Evolutionary conservation across 2,329 filamentous ascomycete species (phyloP).

Genomic region (Fusarium sp.): DNA sequence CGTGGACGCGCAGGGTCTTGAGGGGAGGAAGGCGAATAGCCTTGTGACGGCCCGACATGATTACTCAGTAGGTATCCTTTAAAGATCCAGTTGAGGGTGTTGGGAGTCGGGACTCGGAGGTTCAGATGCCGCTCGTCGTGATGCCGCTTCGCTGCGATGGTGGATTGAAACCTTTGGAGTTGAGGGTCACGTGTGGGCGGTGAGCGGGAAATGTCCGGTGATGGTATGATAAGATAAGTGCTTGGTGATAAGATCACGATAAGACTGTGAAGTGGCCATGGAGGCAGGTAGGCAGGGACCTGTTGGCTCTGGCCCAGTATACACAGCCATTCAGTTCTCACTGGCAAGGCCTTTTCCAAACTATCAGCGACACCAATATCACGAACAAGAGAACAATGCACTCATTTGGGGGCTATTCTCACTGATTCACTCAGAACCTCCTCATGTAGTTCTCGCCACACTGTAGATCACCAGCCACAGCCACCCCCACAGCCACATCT

Average conservation of each 20-base stretch:
- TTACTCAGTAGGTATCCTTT: slow-evolving; percentile 18
- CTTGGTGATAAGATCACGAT: not conserved
- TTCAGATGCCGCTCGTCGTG: slow-evolving; percentile 3
- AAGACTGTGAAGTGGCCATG: not conserved
- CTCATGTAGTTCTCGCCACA: not conserved
- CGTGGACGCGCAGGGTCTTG: slow-evolving; percentile 64
- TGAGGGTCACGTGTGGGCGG: slow-evolving; percentile 38
- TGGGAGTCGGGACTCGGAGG: not conserved
- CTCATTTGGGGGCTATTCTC: not conserved
- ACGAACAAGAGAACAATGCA: not conserved
- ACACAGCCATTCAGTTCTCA: not conserved
- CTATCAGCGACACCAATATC: not conserved
- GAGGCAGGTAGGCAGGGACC: not conserved
- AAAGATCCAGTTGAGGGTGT: slow-evolving; percentile 17
- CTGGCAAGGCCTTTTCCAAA: not conserved
- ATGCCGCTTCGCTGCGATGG: slow-evolving; percentile 15
- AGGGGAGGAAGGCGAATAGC: slow-evolving; percentile 70
- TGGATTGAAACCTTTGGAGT: slow-evolving; percentile 37
- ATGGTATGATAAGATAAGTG: slow-evolving; percentile 12
- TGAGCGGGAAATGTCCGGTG: slow-evolving; percentile 25
- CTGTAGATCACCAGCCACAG: not conserved
- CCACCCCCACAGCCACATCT: not conserved
- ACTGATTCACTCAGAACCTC: not conserved
- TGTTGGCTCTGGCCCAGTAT: no score
- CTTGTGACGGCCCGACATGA: slow-evolving; percentile 60